Percentiles rank a stretch among this genome's conserved stretches.
These are phyloP conservation scores for Amylostereum areolatum DNA, from an alignment of 1,284 basidiomycete genomes.

Conservation along the genomic window DNA sequence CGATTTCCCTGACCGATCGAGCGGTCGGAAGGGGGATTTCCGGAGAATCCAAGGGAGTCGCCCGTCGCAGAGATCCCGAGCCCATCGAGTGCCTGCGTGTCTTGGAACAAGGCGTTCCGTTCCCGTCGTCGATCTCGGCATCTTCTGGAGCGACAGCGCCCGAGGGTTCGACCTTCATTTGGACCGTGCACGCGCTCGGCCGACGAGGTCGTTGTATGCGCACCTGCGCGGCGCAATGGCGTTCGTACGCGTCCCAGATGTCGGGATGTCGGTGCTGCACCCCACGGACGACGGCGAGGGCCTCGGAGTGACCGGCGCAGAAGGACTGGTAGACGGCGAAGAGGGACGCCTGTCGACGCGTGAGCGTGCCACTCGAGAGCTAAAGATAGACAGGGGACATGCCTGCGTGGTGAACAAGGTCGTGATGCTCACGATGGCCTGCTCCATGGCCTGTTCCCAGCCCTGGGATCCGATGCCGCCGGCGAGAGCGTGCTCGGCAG, in stretches of 20 bases:
- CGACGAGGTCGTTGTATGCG: neutral
- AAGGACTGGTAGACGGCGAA: conserved; percentile 80
- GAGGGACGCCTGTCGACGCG: conserved; percentile 49
- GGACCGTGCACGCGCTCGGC: no score
- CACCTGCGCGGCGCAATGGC: conserved; percentile 36
- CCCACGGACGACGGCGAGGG: conserved; percentile 64
- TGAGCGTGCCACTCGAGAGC: conserved; percentile 6
- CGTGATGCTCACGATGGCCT: conserved; percentile 3
- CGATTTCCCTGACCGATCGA: no score
- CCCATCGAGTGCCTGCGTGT: conserved; percentile 17
- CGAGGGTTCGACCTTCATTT: no score
- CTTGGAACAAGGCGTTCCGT: conserved; percentile 3
- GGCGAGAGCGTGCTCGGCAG: neutral
- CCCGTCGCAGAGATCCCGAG: no score
- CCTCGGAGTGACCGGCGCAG: conserved; percentile 80
- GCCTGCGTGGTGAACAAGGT: conserved; percentile 7
- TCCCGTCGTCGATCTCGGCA: neutral
- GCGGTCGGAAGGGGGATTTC: no score
- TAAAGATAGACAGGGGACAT: neutral
- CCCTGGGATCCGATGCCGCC: no score
- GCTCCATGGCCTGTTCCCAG: neutral
- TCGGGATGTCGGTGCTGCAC: conserved; percentile 51
- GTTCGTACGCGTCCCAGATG: conserved; percentile 82
- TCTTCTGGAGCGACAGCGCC: no score
- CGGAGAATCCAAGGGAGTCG: no score